Conservation (phyloP, 331 rosid genomes). For the Arachis monticola region DNA sequence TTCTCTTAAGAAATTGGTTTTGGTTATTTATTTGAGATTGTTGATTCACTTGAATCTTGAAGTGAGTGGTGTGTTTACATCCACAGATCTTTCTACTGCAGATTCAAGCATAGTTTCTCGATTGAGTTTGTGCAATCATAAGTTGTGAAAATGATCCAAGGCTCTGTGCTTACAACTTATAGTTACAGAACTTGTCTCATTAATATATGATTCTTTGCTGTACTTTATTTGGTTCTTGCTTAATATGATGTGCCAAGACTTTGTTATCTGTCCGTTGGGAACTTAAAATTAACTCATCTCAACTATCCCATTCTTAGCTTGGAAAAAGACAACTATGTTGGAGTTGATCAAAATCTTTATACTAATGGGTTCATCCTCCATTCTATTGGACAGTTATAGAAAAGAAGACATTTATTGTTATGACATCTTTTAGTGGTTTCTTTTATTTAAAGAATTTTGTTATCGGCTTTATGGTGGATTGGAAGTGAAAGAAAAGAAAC, state of each 20-base stretch:
- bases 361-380: background rate
- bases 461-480: background rate
- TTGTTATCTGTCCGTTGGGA: no score
- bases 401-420: background rate
- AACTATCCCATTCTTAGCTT: background rate
- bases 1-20: background rate
- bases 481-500: background rate
- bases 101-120: slow-evolving; percentile 10
- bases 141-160: no score
- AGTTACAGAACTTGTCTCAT: background rate
- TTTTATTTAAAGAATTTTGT: background rate
- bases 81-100: background rate
- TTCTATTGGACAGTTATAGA: background rate
- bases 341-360: background rate
- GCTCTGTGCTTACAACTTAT: background rate
- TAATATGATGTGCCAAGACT: background rate
- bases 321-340: background rate
- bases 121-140: slow-evolving; percentile 16
- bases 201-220: no score
- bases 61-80: no score
- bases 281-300: background rate
- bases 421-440: background rate
- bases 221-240: no score
- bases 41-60: no score
- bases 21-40: slow-evolving; percentile 1